Conservation (phyloP, 148 eudicot genomes). For the Nepenthes gracilis region DNA sequence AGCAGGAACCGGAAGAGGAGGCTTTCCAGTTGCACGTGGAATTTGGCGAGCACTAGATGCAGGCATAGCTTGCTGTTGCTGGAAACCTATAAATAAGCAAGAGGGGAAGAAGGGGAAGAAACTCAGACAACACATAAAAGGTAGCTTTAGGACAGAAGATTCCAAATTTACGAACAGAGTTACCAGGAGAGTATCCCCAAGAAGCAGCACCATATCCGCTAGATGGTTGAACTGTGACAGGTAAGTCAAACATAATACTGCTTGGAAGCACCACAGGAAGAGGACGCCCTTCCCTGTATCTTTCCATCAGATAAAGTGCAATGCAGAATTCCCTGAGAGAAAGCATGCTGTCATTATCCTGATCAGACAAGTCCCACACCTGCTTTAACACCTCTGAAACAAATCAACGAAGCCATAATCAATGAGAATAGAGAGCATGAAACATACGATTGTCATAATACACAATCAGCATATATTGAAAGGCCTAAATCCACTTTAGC, state of each 20-base stretch:
- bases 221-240: conserved; percentile 43
- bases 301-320: conserved; percentile 96
- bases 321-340: conserved; percentile 92
- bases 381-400: conserved; percentile 85
- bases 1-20: conserved; percentile 58
- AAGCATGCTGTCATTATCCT: conserved; percentile 98
- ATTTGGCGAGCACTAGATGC: conserved; percentile 41
- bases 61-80: conserved; percentile 40
- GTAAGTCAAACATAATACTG: conserved; percentile 41
- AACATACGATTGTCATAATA: background rate
- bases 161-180: conserved; percentile 5
- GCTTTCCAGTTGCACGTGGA: conserved; percentile 43
- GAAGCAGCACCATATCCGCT: conserved; percentile 41
- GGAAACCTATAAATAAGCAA: conserved; percentile 34
- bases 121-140: background rate
- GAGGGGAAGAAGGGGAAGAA: background rate
- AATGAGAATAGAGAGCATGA: conserved; percentile 6
- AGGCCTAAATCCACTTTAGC: too few relatives aligned
- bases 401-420: conserved; percentile 20
- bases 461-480: too few relatives aligned
- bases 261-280: conserved; percentile 70
- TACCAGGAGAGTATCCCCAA: conserved; percentile 76
- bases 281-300: conserved; percentile 89
- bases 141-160: background rate
- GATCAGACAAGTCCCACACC: conserved; percentile 99